These are phyloP conservation scores for Ambrosia artemisiifolia DNA, from an alignment of 129 eudicot genomes.

Conservation along the genomic window DNA sequence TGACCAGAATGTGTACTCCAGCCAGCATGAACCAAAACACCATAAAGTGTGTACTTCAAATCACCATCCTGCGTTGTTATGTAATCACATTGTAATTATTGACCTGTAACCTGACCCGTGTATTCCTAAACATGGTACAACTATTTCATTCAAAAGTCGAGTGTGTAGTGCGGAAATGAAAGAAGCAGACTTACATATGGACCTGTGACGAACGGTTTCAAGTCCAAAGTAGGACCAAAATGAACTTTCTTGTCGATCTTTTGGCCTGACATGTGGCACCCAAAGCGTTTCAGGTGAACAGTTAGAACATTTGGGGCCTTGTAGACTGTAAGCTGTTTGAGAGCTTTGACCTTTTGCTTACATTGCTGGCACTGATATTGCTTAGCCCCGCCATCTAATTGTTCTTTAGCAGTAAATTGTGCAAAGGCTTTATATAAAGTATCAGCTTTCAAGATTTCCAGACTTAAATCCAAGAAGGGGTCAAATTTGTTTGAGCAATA, in stretches of 20 bases:
- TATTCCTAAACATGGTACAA: constrained; percentile 3
- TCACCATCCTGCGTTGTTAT: constrained; percentile 69
- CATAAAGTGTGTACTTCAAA: constrained; percentile 84
- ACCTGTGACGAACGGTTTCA: constrained; percentile 80
- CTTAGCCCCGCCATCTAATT: constrained; percentile 84
- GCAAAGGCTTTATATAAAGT: constrained; percentile 65
- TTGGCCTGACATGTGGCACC: constrained; percentile 69
- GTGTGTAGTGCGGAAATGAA: not conserved
- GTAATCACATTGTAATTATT: not conserved
- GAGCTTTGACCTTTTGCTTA: constrained; percentile 90
- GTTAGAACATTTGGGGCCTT: constrained; percentile 82
- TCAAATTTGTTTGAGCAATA: constrained; percentile 82
- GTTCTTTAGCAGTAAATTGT: constrained; percentile 82
- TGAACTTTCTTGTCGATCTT: constrained; percentile 72
- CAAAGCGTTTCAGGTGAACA: constrained; percentile 87
- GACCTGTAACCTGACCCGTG: not conserved
- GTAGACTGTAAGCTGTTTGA: constrained; percentile 79
- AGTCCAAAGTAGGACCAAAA: constrained; percentile 69
- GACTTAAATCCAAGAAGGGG: constrained; percentile 91
- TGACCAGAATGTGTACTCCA: constrained; percentile 98
- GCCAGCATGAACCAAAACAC: constrained; percentile 98
- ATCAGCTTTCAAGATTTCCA: constrained; percentile 79
- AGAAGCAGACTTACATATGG: constrained; percentile 59
- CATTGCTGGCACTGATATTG: constrained; percentile 80
- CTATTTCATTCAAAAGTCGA: not conserved